Percentiles rank a stretch among this genome's conserved stretches.
These are phyloP conservation scores for Solanum pimpinellifolium DNA, from an alignment of 257 asterid genomes.

Conservation along the genomic window DNA sequence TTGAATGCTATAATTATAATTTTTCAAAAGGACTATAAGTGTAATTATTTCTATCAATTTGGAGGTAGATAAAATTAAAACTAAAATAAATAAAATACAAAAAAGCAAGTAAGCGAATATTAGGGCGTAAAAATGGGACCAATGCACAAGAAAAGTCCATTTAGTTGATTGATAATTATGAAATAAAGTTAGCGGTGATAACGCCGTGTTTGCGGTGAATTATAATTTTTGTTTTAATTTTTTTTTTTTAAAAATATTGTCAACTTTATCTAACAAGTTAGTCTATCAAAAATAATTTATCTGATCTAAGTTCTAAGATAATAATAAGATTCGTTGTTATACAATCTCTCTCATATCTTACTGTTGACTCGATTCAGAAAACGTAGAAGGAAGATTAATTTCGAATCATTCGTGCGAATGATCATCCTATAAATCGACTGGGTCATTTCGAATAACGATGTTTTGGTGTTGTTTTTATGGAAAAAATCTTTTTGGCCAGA, in stretches of 20 bases:
- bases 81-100: too few relatives aligned
- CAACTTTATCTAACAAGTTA: not conserved
- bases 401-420: too few relatives aligned
- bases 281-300: not conserved
- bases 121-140: conserved; percentile 35
- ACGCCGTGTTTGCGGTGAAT: conserved; percentile 40
- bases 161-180: conserved; percentile 2
- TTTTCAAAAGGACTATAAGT: not conserved
- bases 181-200: conserved; percentile 14
- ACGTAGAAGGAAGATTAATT: too few relatives aligned
- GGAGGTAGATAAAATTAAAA: not conserved
- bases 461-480: too few relatives aligned
- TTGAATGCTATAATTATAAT: not conserved
- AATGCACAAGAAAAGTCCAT: conserved; percentile 10
- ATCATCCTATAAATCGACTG: accelerated
- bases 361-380: not conserved
- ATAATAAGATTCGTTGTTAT: not conserved
- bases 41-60: not conserved
- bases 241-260: not conserved
- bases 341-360: too few relatives aligned
- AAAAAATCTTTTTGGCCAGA: too few relatives aligned
- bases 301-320: too few relatives aligned
- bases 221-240: not conserved
- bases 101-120: not conserved
- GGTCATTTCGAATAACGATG: not conserved